These are phyloP conservation scores for Graphilbum ipis-grandicollis DNA, from an alignment of 2,329 filamentous ascomycete species.

Conservation along the genomic window DNA sequence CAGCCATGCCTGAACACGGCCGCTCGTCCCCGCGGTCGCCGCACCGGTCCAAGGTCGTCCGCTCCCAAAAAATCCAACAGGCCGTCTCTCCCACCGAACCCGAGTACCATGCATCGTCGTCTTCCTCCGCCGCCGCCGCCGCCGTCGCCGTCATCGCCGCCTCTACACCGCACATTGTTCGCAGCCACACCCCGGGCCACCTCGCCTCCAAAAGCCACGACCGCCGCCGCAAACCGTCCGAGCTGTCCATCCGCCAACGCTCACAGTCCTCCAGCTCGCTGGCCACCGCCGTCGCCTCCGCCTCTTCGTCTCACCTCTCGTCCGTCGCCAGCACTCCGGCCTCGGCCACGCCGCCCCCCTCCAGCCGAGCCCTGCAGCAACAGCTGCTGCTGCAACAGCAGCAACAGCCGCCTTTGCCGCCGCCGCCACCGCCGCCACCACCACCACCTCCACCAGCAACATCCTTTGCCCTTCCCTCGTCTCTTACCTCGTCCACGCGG, in stretches of 20 bases:
- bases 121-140: not conserved
- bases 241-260: conserved; percentile 34
- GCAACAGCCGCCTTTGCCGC: not conserved
- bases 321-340: not conserved
- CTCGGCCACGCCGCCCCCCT: too few relatives aligned
- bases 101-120: not conserved
- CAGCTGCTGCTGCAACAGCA: not conserved
- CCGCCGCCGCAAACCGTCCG: conserved; percentile 30
- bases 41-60: conserved; percentile 26
- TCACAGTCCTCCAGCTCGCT: conserved; percentile 31
- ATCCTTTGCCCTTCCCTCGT: too few relatives aligned
- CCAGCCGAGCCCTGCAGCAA: not conserved
- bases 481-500: conserved; percentile 1
- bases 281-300: not conserved
- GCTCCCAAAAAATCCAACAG: conserved; percentile 33
- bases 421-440: not conserved
- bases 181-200: conserved; percentile 46
- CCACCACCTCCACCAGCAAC: not conserved
- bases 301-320: not conserved
- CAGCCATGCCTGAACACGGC: conserved; percentile 25
- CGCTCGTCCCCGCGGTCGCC: conserved; percentile 18
- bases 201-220: conserved; percentile 40
- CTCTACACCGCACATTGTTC: conserved; percentile 21
- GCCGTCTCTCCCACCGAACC: conserved; percentile 13
- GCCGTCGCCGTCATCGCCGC: conserved; percentile 4